phyloP scores from a whole-genome alignment of 192 early-diverging fungal species.

The Funneliformis geosporum region DNA sequence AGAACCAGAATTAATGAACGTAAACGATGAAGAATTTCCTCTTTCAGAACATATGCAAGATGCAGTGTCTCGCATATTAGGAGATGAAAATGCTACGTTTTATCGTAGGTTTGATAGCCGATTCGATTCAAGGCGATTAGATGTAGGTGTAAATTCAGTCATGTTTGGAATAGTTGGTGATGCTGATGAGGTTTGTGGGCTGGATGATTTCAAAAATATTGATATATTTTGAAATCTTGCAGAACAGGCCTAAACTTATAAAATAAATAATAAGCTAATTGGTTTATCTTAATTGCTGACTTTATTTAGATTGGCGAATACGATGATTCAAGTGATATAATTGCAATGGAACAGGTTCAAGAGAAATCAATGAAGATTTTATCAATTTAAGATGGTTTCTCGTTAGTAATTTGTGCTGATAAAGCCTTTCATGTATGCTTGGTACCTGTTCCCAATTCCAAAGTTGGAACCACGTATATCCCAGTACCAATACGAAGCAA shows the following conservation, averaged over 20 bases:
- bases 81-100: slow-evolving; percentile 34
- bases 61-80: slow-evolving; percentile 29
- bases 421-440: slow-evolving; percentile 27
- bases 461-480: slow-evolving; percentile 31
- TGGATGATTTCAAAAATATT: not conserved
- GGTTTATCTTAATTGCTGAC: not conserved
- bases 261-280: not conserved
- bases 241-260: not conserved
- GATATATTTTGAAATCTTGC: not conserved
- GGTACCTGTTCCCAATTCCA: slow-evolving; percentile 6
- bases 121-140: slow-evolving; percentile 30
- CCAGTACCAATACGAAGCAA: slow-evolving; percentile 31
- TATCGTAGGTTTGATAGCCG: slow-evolving; percentile 35
- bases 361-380: slow-evolving; percentile 30
- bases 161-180: slow-evolving; percentile 25
- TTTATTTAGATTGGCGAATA: slow-evolving; percentile 28
- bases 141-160: slow-evolving; percentile 19
- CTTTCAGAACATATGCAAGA: slow-evolving; percentile 32
- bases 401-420: slow-evolving; percentile 25
- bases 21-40: slow-evolving; percentile 28
- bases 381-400: slow-evolving; percentile 21
- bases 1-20: slow-evolving; percentile 23
- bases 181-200: slow-evolving; percentile 16
- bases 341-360: slow-evolving; percentile 29
- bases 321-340: slow-evolving; percentile 33